Base-by-base conservation (phyloP, 164 flowering plant species). In the Platanus orientalis region DNA sequence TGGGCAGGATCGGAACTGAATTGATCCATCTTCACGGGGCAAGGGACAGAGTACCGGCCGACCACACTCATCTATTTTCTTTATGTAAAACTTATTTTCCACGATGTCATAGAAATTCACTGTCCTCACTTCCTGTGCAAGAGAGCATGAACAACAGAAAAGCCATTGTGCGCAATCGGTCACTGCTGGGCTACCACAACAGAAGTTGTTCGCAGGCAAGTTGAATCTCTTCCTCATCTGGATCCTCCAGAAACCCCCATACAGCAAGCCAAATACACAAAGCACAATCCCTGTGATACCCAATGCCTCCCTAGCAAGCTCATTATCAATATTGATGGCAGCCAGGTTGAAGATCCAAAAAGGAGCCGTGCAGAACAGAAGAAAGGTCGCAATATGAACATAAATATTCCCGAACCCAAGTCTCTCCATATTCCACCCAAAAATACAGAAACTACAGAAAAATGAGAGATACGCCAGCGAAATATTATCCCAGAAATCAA, bases 401-500 rank as follows among this genome's bases (percentile, higher is more conserved):
- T 87, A 94, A 96, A 91, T 94, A 72, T 94, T 94, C 2, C 99
- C 99, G 67, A 94, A 88, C 10, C 97, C 96, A 45, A 94, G 86
- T 50, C 97, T 86, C 74, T 91, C 96, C 97, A 91, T 91, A 56
- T 94, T 94, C 99, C 97, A 91, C 28, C 99, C 99, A 61, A 94
- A 91, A 23, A 91, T 89, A 78, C 97, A 94, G 70, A 81, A 91
- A 53, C 81, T 71, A 69, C 97, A 94, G 68, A 94, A 91, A 2
- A 94, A 75, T 0, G 97, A 86, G 34, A 89, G 88, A 70, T 84
- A 89, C 2, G 99, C 93, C 21, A 82, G 48, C 58, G 86, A 79
- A 44, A 88, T 84, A 69, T 91, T 96, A 32, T 94, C 85, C 96
- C 97, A 89, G 21, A 91, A 64, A 60, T 94, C 96, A 67, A 87